A percentile compares a stretch with the other conserved stretches of the same genome.
Conservation (phyloP, 192 early-diverging fungal species). For the Coemansia sp. region DNA sequence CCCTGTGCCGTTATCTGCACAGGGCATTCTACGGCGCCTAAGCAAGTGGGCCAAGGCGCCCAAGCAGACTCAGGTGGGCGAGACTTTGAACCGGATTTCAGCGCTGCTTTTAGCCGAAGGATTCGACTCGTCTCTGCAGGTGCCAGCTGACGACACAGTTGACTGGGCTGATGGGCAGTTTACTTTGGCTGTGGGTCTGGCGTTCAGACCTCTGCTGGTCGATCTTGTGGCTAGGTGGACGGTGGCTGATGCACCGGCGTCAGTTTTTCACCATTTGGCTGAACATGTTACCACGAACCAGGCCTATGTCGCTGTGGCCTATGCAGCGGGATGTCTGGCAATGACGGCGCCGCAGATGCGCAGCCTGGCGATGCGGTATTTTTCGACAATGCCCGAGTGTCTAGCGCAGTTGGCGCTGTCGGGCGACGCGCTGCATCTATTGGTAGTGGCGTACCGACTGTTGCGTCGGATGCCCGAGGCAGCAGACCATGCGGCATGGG, state of each 20-base stretch:
- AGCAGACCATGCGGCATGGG: slow-evolving; percentile 26
- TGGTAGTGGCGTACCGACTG: slow-evolving; percentile 58
- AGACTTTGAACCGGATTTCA: slow-evolving; percentile 28
- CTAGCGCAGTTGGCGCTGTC: slow-evolving; percentile 22
- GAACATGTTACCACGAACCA: slow-evolving; percentile 9
- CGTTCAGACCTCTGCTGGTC: slow-evolving; percentile 76
- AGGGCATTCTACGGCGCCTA: slow-evolving; percentile 16
- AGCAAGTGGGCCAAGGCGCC: slow-evolving; percentile 31
- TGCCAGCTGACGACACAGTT: neutral
- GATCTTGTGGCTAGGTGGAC: slow-evolving; percentile 84
- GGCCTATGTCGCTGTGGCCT: slow-evolving; percentile 51
- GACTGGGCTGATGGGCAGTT: slow-evolving; percentile 47
- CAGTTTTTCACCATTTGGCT: slow-evolving; percentile 28
- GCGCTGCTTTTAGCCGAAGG: slow-evolving; percentile 45
- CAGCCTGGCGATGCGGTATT: slow-evolving; percentile 58
- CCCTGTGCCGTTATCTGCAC: slow-evolving; percentile 5
- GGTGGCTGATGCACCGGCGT: slow-evolving; percentile 44
- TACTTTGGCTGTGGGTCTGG: slow-evolving; percentile 26
- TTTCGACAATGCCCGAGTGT: slow-evolving; percentile 11
- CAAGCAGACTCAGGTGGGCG: neutral
- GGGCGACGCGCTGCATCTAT: neutral
- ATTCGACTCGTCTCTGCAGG: neutral
- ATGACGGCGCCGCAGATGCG: slow-evolving; percentile 74
- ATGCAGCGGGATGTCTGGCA: slow-evolving; percentile 65
- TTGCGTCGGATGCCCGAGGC: slow-evolving; percentile 57